A percentile compares a stretch with the other conserved stretches of the same genome.
phyloP scores from a whole-genome alignment of 768 basidiomycete genomes.

The Phanerochaete carnosa region DNA sequence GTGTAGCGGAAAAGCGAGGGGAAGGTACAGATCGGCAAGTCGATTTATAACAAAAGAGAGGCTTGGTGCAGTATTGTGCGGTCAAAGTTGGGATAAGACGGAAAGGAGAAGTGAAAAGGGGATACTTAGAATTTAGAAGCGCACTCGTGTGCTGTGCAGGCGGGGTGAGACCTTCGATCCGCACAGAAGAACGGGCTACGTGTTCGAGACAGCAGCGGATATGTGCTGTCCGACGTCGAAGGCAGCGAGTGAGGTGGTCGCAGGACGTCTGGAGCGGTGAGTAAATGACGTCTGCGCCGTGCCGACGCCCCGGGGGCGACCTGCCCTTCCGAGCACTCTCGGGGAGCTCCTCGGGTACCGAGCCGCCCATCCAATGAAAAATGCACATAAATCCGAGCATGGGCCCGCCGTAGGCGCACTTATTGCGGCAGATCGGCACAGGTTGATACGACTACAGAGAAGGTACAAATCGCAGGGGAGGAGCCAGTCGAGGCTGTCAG shows the following conservation, averaged over 20 bases:
- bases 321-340: neutral
- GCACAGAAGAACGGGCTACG: neutral
- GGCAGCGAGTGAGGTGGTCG: neutral
- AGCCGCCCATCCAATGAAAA: neutral
- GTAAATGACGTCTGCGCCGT: conserved; percentile 5
- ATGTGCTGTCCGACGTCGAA: neutral
- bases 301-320: neutral
- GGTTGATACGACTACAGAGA: neutral
- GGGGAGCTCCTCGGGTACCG: neutral
- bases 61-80: neutral
- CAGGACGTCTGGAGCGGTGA: conserved; percentile 4
- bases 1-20: neutral
- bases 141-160: neutral
- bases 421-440: neutral
- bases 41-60: neutral
- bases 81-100: conserved; percentile 1
- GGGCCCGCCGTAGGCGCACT: neutral
- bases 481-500: neutral
- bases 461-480: neutral
- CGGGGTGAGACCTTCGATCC: neutral
- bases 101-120: neutral
- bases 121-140: conserved; percentile 4
- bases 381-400: neutral
- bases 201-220: neutral
- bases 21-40: neutral